These are phyloP conservation scores for Pseudogymnoascus sp. DNA, from an alignment of 2,329 filamentous ascomycete genomes.

Conservation along the genomic window DNA sequence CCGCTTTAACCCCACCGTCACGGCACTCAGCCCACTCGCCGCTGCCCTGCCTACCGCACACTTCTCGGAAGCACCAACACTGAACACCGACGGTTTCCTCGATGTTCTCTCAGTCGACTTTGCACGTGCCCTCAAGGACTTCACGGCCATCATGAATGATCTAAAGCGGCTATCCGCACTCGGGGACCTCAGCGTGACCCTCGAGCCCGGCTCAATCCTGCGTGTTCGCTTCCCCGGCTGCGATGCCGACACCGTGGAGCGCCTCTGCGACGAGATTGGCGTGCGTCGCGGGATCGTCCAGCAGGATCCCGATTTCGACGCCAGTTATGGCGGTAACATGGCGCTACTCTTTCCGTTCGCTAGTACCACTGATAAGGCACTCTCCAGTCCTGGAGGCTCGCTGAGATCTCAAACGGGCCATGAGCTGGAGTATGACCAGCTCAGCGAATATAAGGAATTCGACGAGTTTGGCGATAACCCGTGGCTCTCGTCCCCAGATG, in stretches of 20 bases:
- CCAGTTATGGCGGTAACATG: slow-evolving; percentile 59
- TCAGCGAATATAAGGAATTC: slow-evolving; percentile 22
- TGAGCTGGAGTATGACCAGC: slow-evolving; percentile 23
- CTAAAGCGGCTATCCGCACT: slow-evolving; percentile 68
- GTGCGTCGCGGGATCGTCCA: slow-evolving; percentile 70
- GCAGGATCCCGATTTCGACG: slow-evolving; percentile 70
- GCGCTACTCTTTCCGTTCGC: slow-evolving; percentile 84
- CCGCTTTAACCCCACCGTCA: slow-evolving; percentile 79
- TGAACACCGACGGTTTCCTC: slow-evolving; percentile 78
- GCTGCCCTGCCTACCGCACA: slow-evolving; percentile 43
- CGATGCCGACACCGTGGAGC: slow-evolving; percentile 73
- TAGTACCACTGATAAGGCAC: slow-evolving; percentile 44
- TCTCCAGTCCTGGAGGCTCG: slow-evolving; percentile 30
- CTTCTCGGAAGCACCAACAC: slow-evolving; percentile 45
- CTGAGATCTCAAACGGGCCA: slow-evolving; percentile 35
- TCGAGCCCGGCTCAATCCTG: slow-evolving; percentile 55
- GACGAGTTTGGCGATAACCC: slow-evolving; percentile 20
- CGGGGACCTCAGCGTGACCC: slow-evolving; percentile 74
- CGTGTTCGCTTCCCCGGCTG: slow-evolving; percentile 88
- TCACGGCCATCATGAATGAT: slow-evolving; percentile 72
- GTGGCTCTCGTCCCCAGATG: slow-evolving; percentile 24
- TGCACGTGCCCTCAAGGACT: slow-evolving; percentile 74
- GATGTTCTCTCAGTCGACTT: slow-evolving; percentile 85
- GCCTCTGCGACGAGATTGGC: slow-evolving; percentile 79
- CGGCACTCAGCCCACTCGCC: slow-evolving; percentile 69